Conservation (phyloP, 441 rosid species). For the Gossypium aridum region DNA sequence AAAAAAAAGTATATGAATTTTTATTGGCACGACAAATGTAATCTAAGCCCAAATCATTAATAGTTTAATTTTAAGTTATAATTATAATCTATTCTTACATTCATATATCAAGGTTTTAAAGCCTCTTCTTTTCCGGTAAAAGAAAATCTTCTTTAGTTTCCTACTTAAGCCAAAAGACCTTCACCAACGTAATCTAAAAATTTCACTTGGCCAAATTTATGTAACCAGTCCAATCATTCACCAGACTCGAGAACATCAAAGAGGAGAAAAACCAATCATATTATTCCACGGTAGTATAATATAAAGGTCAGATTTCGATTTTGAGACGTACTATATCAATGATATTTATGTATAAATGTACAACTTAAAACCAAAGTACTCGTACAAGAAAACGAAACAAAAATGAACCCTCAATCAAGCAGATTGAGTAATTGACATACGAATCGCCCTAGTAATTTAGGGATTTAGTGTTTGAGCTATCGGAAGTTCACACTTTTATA, state of each 20-base stretch:
- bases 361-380: neutral
- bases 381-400: neutral
- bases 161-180: too few species aligned
- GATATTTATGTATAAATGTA: neutral
- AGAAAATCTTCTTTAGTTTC: too few species aligned
- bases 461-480: slow-evolving; percentile 10
- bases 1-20: too few species aligned
- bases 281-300: neutral
- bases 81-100: too few species aligned
- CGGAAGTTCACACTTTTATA: slow-evolving; percentile 20
- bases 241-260: neutral
- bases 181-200: too few species aligned
- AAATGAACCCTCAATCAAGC: slow-evolving; percentile 5
- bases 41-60: too few species aligned
- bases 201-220: neutral
- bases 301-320: neutral
- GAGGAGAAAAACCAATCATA: neutral
- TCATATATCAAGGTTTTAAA: too few species aligned
- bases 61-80: too few species aligned
- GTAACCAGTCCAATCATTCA: neutral
- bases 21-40: too few species aligned
- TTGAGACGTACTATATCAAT: neutral
- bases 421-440: neutral
- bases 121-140: too few species aligned
- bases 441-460: neutral